phyloP scores from a whole-genome alignment of 2,329 filamentous ascomycete genomes.

The Alternaria tenuissima region DNA sequence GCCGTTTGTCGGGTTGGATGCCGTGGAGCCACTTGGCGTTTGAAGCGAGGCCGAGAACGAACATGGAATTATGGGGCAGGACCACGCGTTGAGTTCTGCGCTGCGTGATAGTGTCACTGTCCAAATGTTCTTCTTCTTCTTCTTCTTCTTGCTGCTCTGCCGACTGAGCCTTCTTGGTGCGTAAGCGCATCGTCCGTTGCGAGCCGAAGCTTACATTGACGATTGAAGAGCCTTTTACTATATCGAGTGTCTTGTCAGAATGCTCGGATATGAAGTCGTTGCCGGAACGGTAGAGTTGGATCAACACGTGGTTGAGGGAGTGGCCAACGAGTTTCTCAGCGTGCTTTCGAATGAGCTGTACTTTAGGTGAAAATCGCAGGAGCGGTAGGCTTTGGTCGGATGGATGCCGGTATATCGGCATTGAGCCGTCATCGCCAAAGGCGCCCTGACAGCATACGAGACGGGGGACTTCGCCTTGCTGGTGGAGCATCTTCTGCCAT shows the following conservation, averaged over 20 bases:
- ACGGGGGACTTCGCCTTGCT: slow-evolving; percentile 88
- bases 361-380: slow-evolving; percentile 75
- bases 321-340: slow-evolving; percentile 81
- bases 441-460: slow-evolving; percentile 88
- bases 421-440: slow-evolving; percentile 71
- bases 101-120: slow-evolving; percentile 43
- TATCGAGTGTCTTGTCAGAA: slow-evolving; percentile 95
- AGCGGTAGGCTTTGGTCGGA: slow-evolving; percentile 85
- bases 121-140: slow-evolving; percentile 27
- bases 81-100: slow-evolving; percentile 69
- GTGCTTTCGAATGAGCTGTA: slow-evolving; percentile 71
- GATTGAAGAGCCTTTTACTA: slow-evolving; percentile 80
- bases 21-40: slow-evolving; percentile 90
- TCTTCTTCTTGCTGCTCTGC: slow-evolving; percentile 16
- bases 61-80: slow-evolving; percentile 89
- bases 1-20: slow-evolving; percentile 87
- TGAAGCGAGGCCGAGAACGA: slow-evolving; percentile 79
- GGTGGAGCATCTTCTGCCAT: slow-evolving; percentile 94
- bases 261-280: slow-evolving; percentile 95
- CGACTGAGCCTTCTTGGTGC: slow-evolving; percentile 71
- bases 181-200: slow-evolving; percentile 86
- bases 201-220: slow-evolving; percentile 95
- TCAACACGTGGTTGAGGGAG: slow-evolving; percentile 86
- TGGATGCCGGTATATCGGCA: slow-evolving; percentile 94
- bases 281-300: slow-evolving; percentile 90